phyloP scores from a whole-genome alignment of 495 filamentous ascomycete genomes.

The Tuber umbilicatum region DNA sequence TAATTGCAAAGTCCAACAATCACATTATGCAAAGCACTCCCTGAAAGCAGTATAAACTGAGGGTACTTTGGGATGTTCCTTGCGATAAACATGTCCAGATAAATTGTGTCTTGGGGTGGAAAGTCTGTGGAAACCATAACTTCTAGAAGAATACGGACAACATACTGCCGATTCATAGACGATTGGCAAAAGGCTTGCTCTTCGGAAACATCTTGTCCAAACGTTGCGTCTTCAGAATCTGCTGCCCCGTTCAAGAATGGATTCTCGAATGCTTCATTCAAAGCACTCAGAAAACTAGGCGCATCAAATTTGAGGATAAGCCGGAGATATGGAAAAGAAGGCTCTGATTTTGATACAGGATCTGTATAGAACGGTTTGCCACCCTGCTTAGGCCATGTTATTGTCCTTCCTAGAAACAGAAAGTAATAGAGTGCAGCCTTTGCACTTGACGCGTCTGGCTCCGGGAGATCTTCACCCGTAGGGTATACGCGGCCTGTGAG shows the following conservation, averaged over 20 bases:
- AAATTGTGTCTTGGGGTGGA: conserved; percentile 74
- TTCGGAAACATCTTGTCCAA: conserved; percentile 50
- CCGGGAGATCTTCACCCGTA: conserved; percentile 65
- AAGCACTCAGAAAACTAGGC: conserved; percentile 82
- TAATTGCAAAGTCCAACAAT: conserved; percentile 77
- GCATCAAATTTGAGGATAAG: conserved; percentile 82
- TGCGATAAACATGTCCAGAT: conserved; percentile 95
- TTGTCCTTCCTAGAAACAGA: conserved; percentile 74
- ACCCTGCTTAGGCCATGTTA: conserved; percentile 57
- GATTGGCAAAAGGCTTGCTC: conserved; percentile 62
- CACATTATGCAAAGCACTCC: conserved; percentile 72
- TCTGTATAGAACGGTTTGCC: conserved; percentile 51
- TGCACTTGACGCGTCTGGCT: conserved; percentile 61
- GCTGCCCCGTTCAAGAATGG: conserved; percentile 69
- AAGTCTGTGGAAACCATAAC: conserved; percentile 73
- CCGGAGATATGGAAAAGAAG: conserved; percentile 73
- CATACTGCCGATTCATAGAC: conserved; percentile 80
- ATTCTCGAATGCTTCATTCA: conserved; percentile 97
- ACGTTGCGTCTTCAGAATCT: conserved; percentile 50
- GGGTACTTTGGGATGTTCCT: conserved; percentile 94
- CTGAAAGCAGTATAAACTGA: conserved; percentile 86
- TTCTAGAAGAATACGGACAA: conserved; percentile 81
- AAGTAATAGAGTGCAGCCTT: conserved; percentile 88
- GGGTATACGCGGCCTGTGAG: conserved; percentile 88
- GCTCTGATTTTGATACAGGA: conserved; percentile 50